Conservation (phyloP, 2,329 filamentous ascomycete genomes). For the Cordyceps tenuipes region DNA sequence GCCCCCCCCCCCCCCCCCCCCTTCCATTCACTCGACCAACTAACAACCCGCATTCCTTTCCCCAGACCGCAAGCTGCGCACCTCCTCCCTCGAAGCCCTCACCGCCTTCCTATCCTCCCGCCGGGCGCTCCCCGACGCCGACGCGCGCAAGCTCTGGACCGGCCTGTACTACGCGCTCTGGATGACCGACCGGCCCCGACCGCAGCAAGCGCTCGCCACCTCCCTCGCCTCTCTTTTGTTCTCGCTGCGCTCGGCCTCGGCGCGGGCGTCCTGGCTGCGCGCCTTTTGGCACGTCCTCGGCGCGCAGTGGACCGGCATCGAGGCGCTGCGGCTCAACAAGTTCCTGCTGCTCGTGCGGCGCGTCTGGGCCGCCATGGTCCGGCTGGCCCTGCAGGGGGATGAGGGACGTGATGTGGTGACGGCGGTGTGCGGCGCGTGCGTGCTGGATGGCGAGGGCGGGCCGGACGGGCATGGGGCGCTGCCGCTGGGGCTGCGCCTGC, state of each 20-base stretch:
- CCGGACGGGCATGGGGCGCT: slow-evolving; percentile 44
- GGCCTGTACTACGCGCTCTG: slow-evolving; percentile 89
- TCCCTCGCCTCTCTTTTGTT: slow-evolving; percentile 64
- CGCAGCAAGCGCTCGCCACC: slow-evolving; percentile 73
- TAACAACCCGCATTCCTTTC: too few species aligned
- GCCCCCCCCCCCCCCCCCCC: slow-evolving; percentile 6
- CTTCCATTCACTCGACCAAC: too few species aligned
- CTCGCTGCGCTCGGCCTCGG: slow-evolving; percentile 31
- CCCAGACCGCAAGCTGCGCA: slow-evolving; percentile 68
- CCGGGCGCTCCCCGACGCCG: slow-evolving; percentile 52
- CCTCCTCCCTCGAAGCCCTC: slow-evolving; percentile 68
- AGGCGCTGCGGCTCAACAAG: slow-evolving; percentile 80
- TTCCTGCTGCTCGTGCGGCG: slow-evolving; percentile 78
- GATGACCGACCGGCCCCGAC: slow-evolving; percentile 85
- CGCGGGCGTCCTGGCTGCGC: slow-evolving; percentile 41
- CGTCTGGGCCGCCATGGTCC: slow-evolving; percentile 65
- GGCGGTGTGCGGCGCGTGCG: slow-evolving; percentile 22
- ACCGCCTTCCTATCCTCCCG: slow-evolving; percentile 65
- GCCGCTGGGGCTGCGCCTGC: slow-evolving; percentile 76
- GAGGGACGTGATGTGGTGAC: slow-evolving; percentile 21
- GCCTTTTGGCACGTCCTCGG: slow-evolving; percentile 66
- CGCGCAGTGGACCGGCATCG: slow-evolving; percentile 64
- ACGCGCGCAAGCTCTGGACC: slow-evolving; percentile 87
- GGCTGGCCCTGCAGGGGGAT: slow-evolving; percentile 27
- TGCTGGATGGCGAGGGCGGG: slow-evolving; percentile 26